A percentile compares a stretch with the other conserved stretches of the same genome.
Conservation (phyloP, 2,329 filamentous ascomycete genomes). For the Nigrospora osmanthi region DNA sequence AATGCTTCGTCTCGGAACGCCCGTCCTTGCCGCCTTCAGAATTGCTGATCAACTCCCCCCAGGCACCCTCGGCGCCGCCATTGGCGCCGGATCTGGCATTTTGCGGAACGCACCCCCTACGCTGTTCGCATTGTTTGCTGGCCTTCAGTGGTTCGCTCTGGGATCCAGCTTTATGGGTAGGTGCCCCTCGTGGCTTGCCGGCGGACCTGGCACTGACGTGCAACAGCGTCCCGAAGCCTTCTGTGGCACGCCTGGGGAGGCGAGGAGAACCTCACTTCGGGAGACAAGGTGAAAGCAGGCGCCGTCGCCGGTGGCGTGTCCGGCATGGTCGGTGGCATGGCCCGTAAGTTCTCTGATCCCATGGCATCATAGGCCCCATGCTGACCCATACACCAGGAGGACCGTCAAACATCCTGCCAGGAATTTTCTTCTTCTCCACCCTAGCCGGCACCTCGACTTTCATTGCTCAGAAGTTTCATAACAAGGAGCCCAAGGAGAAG, state of each 20-base stretch:
- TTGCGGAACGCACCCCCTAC: constrained; percentile 58
- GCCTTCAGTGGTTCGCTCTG: constrained; percentile 74
- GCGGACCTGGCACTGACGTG: constrained; percentile 5
- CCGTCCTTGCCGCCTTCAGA: no score
- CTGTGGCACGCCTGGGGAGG: constrained; percentile 40
- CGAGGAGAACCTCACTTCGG: constrained; percentile 42
- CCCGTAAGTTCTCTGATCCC: constrained; percentile 32
- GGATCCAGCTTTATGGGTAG: constrained; percentile 71
- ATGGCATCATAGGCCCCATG: no score
- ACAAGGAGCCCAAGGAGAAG: constrained; percentile 10
- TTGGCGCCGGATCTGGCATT: constrained; percentile 65
- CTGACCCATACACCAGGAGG: constrained; percentile 31
- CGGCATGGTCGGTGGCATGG: constrained; percentile 49
- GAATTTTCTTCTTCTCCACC: constrained; percentile 38
- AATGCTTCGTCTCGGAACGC: no score
- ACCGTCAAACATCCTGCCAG: constrained; percentile 43
- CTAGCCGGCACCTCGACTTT: constrained; percentile 28
- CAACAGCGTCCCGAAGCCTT: constrained; percentile 38
- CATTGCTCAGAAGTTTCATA: constrained; percentile 11
- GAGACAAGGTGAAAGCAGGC: constrained; percentile 60
- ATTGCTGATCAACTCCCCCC: constrained; percentile 13
- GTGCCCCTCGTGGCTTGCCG: constrained; percentile 14
- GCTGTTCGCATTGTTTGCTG: constrained; percentile 64
- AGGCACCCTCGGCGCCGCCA: constrained; percentile 52
- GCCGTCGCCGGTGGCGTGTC: constrained; percentile 64